These are phyloP conservation scores for Eimeria tenella DNA, from an alignment of 169 alveolate genomes.

Conservation along the genomic window DNA sequence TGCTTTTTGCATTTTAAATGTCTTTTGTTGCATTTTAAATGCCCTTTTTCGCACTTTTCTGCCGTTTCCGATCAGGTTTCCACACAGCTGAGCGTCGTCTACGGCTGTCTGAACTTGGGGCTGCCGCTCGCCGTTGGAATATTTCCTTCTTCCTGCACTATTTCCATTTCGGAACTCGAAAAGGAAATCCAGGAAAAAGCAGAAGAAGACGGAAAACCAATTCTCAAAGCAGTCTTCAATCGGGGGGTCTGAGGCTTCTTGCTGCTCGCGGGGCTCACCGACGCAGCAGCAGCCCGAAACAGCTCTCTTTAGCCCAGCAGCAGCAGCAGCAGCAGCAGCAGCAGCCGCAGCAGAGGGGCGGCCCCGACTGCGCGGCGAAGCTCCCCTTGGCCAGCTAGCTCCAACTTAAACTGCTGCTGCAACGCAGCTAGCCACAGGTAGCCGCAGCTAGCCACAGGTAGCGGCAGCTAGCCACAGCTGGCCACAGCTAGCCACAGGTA, in stretches of 20 bases:
- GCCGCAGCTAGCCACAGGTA: no score
- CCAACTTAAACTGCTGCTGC: no score
- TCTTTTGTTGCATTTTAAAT: background rate
- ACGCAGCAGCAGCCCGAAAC: no score
- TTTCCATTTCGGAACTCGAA: slow-evolving; percentile 34
- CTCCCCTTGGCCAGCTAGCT: no score
- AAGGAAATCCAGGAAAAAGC: background rate
- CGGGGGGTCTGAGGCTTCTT: slow-evolving; percentile 57
- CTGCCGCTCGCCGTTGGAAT: slow-evolving; percentile 77
- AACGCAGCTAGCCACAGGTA: no score
- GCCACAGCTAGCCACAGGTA: no score
- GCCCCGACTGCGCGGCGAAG: no score
- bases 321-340: no score
- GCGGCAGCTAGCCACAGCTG: no score
- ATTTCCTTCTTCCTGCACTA: slow-evolving; percentile 28
- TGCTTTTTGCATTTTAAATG: background rate
- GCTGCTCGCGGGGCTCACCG: background rate
- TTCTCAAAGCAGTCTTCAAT: slow-evolving; percentile 51
- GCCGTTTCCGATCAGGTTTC: slow-evolving; percentile 14
- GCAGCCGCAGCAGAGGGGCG: no score
- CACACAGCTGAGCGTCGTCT: slow-evolving; percentile 63
- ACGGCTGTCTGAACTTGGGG: slow-evolving; percentile 73
- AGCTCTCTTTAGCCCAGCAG: no score
- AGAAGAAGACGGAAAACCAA: background rate
- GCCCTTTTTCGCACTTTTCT: background rate